phyloP scores from a whole-genome alignment of 176 grass and related monocot genomes.

The Hyparrhenia diplandra region DNA sequence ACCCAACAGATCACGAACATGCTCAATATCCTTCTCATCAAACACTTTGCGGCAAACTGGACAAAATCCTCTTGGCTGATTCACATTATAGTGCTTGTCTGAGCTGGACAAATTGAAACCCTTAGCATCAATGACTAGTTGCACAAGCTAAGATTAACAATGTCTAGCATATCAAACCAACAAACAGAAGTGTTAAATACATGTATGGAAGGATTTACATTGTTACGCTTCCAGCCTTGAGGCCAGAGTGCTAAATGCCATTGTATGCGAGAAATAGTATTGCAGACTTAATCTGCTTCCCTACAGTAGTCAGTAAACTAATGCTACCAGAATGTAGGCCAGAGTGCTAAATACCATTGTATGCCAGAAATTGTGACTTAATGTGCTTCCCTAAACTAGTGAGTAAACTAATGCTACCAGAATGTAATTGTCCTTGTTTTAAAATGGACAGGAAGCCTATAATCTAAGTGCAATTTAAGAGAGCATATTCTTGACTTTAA shows the following conservation, averaged over 20 bases:
- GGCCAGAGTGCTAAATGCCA: neutral
- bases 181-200: neutral
- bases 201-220: conserved; percentile 10
- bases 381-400: neutral
- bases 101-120: conserved; percentile 41
- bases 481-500: neutral
- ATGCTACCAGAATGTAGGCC: neutral
- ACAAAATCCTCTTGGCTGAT: conserved; percentile 74
- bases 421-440: neutral
- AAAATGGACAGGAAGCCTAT: neutral
- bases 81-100: conserved; percentile 36
- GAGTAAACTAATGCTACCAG: neutral
- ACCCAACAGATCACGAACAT: conserved; percentile 58
- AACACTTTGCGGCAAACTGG: conserved; percentile 95
- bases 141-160: conserved; percentile 23
- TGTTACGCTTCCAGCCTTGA: neutral
- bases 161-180: conserved; percentile 10
- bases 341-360: neutral
- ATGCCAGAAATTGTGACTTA: neutral
- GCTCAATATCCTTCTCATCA: conserved; percentile 89
- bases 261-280: neutral
- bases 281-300: neutral
- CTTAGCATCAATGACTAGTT: conserved; percentile 33
- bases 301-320: neutral
- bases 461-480: neutral